Evolutionary conservation across 495 filamentous ascomycete genomes (phyloP), one percentile per base, ranked within the genome.

Genomic region (Penicillium verhagenii): DNA sequence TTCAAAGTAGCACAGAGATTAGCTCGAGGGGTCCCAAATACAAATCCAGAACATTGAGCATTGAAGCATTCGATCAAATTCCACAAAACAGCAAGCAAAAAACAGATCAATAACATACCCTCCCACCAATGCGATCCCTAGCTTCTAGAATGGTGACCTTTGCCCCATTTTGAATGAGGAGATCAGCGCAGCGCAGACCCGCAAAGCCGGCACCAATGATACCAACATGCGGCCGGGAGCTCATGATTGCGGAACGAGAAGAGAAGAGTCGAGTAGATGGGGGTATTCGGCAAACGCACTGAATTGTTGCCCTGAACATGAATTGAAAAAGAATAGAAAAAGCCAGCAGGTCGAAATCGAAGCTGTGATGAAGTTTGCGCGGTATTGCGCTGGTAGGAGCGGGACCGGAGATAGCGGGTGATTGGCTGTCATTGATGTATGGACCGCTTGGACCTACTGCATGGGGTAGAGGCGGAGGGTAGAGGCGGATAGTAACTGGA

Each of bases 121-220:
- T 81, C 7, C 94, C 94, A 9, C 94, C 94, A 51, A 96, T 70
- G 25, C 94, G 80, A 72, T 92, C 76, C 51, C 93, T 80, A 8
- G 84, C 94, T 66, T 98, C 94, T 29, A 96, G 75, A 33, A 97
- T 83, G 2, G 91, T 93, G 44, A 97, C 91, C 42, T 82, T 75
- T 44, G 88, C 87, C 13, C 91, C 92, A 68, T 88, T 82, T 48
- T 88, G 82, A 18, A 90, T 69, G 3, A 97, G 79, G 21, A 95
- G 75, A 63, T 96, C 89, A 9, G 93, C 90, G 63, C 91, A 94
- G 57, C 91, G 78, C 24, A 98, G 72, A 16, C 93, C 94, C n/a
- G 94, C 81, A 19, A 96, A 64, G 23, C 94, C 94, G 33, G 90
- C 93, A 14, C 94, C 94, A 45, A 98, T 79, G 16, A 98, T 73